A percentile compares a stretch with the other conserved stretches of the same genome.
These are phyloP conservation scores for Exsudoporus floridanus DNA, from an alignment of 1,284 basidiomycete genomes.

Conservation along the genomic window DNA sequence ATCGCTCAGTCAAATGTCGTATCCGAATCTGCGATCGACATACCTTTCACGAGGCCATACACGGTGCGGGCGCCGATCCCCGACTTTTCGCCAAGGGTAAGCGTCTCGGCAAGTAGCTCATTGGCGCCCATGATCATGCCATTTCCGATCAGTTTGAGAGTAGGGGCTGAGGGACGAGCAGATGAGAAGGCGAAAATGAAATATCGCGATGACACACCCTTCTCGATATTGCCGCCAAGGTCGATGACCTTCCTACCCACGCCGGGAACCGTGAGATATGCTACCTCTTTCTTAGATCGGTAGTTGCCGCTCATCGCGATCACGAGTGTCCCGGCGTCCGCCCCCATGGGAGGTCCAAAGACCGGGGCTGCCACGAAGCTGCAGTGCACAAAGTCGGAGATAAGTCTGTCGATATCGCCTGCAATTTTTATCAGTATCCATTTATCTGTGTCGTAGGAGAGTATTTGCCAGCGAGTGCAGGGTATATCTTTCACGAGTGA, in stretches of 20 bases:
- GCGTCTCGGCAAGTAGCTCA: conserved; percentile 78
- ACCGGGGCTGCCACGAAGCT: conserved; percentile 79
- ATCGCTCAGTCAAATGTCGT: conserved; percentile 11
- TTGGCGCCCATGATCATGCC: conserved; percentile 68
- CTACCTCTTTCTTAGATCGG: conserved; percentile 78
- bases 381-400: conserved; percentile 61
- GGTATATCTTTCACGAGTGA: conserved; percentile 55
- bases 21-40: conserved; percentile 24
- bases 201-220: conserved; percentile 45
- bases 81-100: conserved; percentile 83
- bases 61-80: conserved; percentile 70
- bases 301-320: conserved; percentile 84
- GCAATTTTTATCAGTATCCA: neutral
- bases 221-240: conserved; percentile 75
- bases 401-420: conserved; percentile 72
- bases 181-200: neutral
- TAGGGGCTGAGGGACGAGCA: conserved; percentile 49
- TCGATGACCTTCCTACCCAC: conserved; percentile 77
- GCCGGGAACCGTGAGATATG: conserved; percentile 74
- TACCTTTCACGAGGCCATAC: conserved; percentile 59
- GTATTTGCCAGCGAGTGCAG: conserved; percentile 59
- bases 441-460: neutral
- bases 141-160: conserved; percentile 80
- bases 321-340: conserved; percentile 69
- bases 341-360: conserved; percentile 72